A percentile compares a stretch with the other conserved stretches of the same genome.
phyloP scores from a whole-genome alignment of 805 yeast genomes.

The Yamadazyma ubonensis region DNA sequence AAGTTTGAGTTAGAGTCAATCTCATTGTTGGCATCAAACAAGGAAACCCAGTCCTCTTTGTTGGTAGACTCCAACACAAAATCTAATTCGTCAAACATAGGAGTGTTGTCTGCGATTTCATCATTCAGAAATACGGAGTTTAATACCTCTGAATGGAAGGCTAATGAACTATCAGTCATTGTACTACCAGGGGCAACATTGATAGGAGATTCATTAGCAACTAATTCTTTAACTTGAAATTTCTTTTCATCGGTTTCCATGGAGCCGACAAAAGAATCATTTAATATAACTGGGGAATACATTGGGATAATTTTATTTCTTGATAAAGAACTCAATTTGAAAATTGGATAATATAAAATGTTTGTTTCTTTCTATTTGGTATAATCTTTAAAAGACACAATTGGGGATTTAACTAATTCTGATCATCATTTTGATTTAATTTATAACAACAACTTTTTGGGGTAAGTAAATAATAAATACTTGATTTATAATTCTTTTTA shows the following conservation, averaged over 20 bases:
- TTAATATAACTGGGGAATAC: conserved; percentile 18
- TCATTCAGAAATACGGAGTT: conserved; percentile 51
- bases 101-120: conserved; percentile 42
- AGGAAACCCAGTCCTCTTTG: conserved; percentile 60
- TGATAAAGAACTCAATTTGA: neutral
- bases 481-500: conserved; percentile 5
- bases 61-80: conserved; percentile 40
- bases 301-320: conserved; percentile 8
- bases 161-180: conserved; percentile 43
- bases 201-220: neutral
- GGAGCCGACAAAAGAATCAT: conserved; percentile 18
- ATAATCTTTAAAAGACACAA: conserved; percentile 9
- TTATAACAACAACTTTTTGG: conserved; percentile 9
- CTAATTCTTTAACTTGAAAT: conserved; percentile 3
- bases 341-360: conserved; percentile 2
- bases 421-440: conserved; percentile 9
- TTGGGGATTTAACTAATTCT: conserved; percentile 10
- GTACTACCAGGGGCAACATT: conserved; percentile 1
- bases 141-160: conserved; percentile 51
- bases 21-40: conserved; percentile 42
- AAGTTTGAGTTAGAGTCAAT: conserved; percentile 13
- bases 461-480: conserved; percentile 9
- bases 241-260: conserved; percentile 8
- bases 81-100: conserved; percentile 60
- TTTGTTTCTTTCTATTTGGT: conserved; percentile 1